Evolutionary conservation across 2,329 filamentous ascomycete genomes (phyloP), one percentile per base, ranked within the genome.

Genomic region (Trichoderma sp.): DNA sequence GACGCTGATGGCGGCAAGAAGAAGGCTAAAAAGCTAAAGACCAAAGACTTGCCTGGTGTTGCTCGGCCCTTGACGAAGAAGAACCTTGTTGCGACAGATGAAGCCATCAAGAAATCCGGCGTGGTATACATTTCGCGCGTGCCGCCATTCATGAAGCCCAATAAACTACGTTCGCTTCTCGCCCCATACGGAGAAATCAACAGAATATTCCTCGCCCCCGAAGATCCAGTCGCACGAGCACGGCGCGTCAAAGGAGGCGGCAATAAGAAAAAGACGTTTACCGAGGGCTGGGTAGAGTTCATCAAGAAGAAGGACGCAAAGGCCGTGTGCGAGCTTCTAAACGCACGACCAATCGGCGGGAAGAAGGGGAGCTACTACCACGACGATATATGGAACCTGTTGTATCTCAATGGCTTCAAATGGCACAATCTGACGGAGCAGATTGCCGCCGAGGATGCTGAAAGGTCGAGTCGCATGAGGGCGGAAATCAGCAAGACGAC

Each of bases 221-320:
- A 95, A 79, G 89, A 93, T 74, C 85, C 89, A 0, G 78, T 85
- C 4, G 84, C 86, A 6, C 90, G 92, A 72, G 82, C 86, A 8
- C 85, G 87, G 29, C 89, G 92, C 34, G 84, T 93, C 13, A 85
- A 86, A 65, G 85, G 84, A 60, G 92, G 93, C 60, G 92, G 92
- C 68, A 95, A 94, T 81, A 93, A 93, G 81, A 93, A 93, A 79
- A 87, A 89, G 69, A 87, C 87, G n/a, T 95, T 89, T 79, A 90
- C 88, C 4, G 93, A 96, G 78, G 93, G 92, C 54, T 96, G 92
- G 92, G 88, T 95, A 32, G 93, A 96, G 77, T 96, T 94, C 74
- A 78, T 88, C 39, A 84, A 85, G 70, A 95, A 95, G 78, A 84
- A 85, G 70, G 89, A 94, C 70, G 92, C 92, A 39, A 93, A 94